These are phyloP conservation scores for Pyrenopolyporus hunteri DNA, from an alignment of 495 filamentous ascomycete species.

Conservation along the genomic window DNA sequence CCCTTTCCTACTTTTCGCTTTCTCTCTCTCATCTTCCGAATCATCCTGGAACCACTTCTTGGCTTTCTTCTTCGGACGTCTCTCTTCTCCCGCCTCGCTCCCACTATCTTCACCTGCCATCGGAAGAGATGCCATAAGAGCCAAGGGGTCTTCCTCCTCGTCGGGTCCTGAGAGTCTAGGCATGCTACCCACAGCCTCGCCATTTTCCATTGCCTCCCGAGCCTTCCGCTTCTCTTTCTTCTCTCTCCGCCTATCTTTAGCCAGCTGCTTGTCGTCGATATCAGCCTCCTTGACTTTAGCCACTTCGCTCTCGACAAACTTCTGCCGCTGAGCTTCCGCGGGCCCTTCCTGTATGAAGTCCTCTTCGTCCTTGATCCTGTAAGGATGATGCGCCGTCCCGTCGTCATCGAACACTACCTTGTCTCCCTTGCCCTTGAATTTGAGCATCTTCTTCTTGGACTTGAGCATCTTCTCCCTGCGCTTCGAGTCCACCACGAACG, in stretches of 20 bases:
- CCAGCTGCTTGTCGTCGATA: slow-evolving; percentile 78
- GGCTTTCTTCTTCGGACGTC: slow-evolving; percentile 46
- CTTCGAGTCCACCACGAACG: slow-evolving; percentile 86
- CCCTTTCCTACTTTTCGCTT: slow-evolving; percentile 54
- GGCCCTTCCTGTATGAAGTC: slow-evolving; percentile 76
- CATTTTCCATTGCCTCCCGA: slow-evolving; percentile 66
- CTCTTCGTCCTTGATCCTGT: slow-evolving; percentile 85
- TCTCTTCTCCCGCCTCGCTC: slow-evolving; percentile 49
- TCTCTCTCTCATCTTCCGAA: slow-evolving; percentile 51
- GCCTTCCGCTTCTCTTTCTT: slow-evolving; percentile 87
- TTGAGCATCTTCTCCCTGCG: slow-evolving; percentile 90
- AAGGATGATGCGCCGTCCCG: slow-evolving; percentile 78
- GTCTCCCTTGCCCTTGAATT: slow-evolving; percentile 81
- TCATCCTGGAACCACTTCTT: slow-evolving; percentile 51
- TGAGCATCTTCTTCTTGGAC: slow-evolving; percentile 90
- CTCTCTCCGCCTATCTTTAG: slow-evolving; percentile 78
- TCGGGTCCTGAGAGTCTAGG: slow-evolving; percentile 39
- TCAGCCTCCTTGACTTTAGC: slow-evolving; percentile 78
- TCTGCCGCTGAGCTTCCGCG: slow-evolving; percentile 72
- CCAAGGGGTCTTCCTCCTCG: slow-evolving; percentile 56
- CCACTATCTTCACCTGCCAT: slow-evolving; percentile 44
- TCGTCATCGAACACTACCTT: slow-evolving; percentile 94
- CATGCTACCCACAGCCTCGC: slow-evolving; percentile 49
- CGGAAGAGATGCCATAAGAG: slow-evolving; percentile 56
- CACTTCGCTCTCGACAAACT: slow-evolving; percentile 76